Conservation (phyloP, 352 stramenopile genomes). For the Globisporangium perplexum region DNA sequence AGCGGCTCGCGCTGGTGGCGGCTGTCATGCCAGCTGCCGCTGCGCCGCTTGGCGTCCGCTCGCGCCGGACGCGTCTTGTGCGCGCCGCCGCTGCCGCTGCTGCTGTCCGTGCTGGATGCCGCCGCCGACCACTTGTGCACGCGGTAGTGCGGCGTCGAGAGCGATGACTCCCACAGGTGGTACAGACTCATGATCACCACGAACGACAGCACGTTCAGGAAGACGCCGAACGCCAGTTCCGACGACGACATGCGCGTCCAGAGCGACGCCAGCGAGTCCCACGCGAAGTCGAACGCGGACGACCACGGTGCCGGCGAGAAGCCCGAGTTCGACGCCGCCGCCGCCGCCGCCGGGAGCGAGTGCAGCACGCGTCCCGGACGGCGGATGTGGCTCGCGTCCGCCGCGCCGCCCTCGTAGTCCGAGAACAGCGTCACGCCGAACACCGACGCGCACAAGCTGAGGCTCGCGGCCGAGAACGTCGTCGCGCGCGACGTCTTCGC, state of each 20-base stretch:
- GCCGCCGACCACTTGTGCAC: background rate
- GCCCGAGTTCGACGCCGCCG: slow-evolving; percentile 13
- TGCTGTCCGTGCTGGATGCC: background rate
- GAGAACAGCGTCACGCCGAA: slow-evolving; percentile 75
- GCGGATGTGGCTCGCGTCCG: slow-evolving; percentile 36
- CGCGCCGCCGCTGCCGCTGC: background rate
- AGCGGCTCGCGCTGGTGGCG: no score
- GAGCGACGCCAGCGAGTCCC: slow-evolving; percentile 28
- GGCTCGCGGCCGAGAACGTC: slow-evolving; percentile 46
- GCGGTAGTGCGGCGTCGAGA: slow-evolving; percentile 1
- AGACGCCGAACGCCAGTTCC: slow-evolving; percentile 54
- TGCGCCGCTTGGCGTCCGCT: slow-evolving; percentile 8
- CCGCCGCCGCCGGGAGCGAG: slow-evolving; percentile 26
- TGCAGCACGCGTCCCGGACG: slow-evolving; percentile 56
- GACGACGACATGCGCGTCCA: slow-evolving; percentile 54
- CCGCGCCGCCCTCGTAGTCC: slow-evolving; percentile 36
- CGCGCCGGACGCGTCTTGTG: background rate
- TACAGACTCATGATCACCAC: slow-evolving; percentile 59
- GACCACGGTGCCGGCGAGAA: slow-evolving; percentile 26
- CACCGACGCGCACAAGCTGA: slow-evolving; percentile 65
- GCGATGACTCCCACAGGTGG: slow-evolving; percentile 43
- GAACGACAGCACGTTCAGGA: slow-evolving; percentile 71
- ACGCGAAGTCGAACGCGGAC: slow-evolving; percentile 26
- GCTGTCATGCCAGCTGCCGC: slow-evolving; percentile 9
- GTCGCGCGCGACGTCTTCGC: slow-evolving; percentile 29